phyloP scores from a whole-genome alignment of 768 basidiomycete genomes.

The Saitozyma podzolica region DNA sequence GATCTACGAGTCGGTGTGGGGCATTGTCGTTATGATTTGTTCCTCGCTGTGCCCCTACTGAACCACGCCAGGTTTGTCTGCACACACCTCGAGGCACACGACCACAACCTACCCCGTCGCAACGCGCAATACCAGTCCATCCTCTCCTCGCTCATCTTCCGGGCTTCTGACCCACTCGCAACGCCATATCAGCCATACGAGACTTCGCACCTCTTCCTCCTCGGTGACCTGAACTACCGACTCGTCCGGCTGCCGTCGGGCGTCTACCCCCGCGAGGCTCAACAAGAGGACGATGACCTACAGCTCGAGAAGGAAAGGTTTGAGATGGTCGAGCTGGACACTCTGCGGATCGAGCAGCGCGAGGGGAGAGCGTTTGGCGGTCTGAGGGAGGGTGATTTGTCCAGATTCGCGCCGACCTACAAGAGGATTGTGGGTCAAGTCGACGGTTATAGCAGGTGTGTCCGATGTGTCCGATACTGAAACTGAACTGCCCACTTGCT shows the following conservation, averaged over 20 bases:
- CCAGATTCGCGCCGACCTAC: constrained; percentile 86
- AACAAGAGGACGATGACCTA: constrained; percentile 17
- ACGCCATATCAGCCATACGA: constrained; percentile 65
- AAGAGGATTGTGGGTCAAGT: constrained; percentile 80
- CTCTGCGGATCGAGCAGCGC: constrained; percentile 57
- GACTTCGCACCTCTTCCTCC: constrained; percentile 85
- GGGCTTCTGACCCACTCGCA: constrained; percentile 59
- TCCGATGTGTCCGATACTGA: too few relatives aligned
- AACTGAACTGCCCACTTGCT: neutral
- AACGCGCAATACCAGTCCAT: constrained; percentile 80
- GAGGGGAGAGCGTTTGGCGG: constrained; percentile 70
- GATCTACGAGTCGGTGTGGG: neutral
- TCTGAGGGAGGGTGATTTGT: constrained; percentile 81
- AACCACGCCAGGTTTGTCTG: constrained; percentile 70
- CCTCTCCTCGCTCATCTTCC: constrained; percentile 75
- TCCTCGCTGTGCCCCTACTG: neutral
- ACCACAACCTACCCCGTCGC: constrained; percentile 64
- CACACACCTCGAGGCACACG: constrained; percentile 86
- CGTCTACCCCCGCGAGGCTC: constrained; percentile 12
- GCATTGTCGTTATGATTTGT: too few relatives aligned
- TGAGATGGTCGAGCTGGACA: constrained; percentile 44
- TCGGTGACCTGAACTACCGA: constrained; percentile 93
- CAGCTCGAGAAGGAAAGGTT: constrained; percentile 39
- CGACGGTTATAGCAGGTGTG: constrained; percentile 68
- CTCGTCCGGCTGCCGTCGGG: constrained; percentile 52